Evolutionary conservation across 2,329 filamentous ascomycete genomes (phyloP), one percentile per base, ranked within the genome.

Genomic region (Stemphylium lycopersici): DNA sequence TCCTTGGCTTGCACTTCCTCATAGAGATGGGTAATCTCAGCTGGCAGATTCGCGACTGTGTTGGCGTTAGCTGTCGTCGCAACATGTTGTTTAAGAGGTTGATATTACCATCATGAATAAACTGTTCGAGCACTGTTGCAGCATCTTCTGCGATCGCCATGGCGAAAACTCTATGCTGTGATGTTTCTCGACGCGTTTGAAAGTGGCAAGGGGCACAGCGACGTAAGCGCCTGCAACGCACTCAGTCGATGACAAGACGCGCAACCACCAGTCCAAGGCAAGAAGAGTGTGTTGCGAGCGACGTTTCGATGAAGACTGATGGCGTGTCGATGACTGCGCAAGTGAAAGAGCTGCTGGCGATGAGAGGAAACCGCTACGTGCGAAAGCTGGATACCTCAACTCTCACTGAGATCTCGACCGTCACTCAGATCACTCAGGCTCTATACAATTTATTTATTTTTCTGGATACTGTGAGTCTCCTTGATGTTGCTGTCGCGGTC

Each of bases 1-100:
- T 96, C 90, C 74, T 93, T 93, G 71, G 90, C 88, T 69, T 87
- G 82, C 59, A 93, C 90, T 76, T 95, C 90, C 70, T 93, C 90
- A 68, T 93, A 88, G 58, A 93, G 83, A 77, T 93, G 92, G 16
- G 88, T 87, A 55, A 95, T 87, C 76, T 95, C 90, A 59, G 90
- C 89, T 58, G 90, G 90, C 24, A 93, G 81, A 68, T 95, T 95
- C 66, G 89, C 87, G 16, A 89, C 88, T 81, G 57, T 4, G 10
- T 29, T 2, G 18, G 6, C 10, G 41, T 72, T 48, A 69, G 61
- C 45, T 26, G 38, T 16, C 18, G 22, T 20, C 15, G 6, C 15
- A 31, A 31, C 22, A 20, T 24, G 20, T 20, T 29, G 20, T 42
- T 15, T 3, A 3, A 1, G n/a, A 13, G 15, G 20, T n/a, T 26